These are phyloP conservation scores for Picochlorum costavermella DNA, from an alignment of 139 green algal genomes.

Conservation along the genomic window DNA sequence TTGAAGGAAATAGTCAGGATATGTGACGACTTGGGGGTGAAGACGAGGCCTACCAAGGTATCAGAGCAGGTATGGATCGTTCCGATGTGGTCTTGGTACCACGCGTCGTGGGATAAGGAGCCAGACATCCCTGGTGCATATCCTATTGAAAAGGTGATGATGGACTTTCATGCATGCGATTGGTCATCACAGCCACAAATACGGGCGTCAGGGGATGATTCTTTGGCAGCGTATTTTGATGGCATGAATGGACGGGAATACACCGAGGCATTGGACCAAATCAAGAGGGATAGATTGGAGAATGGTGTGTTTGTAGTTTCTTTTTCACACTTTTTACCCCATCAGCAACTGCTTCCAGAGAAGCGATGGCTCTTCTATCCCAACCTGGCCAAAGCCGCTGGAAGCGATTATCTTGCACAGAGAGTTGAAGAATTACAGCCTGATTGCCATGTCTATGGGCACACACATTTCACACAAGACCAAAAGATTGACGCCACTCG, in stretches of 20 bases:
- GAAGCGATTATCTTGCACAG: conserved; percentile 38
- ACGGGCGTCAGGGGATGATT: conserved; percentile 11
- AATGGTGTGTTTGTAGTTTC: conserved; percentile 26
- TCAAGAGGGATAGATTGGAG: conserved; percentile 6
- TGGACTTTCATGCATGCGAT: conserved; percentile 40
- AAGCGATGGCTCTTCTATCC: conserved; percentile 61
- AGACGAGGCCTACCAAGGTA: conserved; percentile 32
- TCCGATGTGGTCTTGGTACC: conserved; percentile 11
- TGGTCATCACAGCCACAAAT: conserved; percentile 22
- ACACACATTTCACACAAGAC: conserved; percentile 69
- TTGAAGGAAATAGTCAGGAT: conserved; percentile 36
- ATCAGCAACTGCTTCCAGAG: conserved; percentile 55
- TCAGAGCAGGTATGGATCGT: background rate
- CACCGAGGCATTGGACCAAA: conserved; percentile 6
- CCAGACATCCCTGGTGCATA: conserved; percentile 33
- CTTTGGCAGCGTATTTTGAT: conserved; percentile 40
- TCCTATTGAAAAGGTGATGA: conserved; percentile 32
- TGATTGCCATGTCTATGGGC: conserved; percentile 54
- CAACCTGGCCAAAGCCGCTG: conserved; percentile 58
- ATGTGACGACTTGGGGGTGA: conserved; percentile 44
- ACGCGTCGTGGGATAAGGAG: conserved; percentile 34
- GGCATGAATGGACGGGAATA: conserved; percentile 35
- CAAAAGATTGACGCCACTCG: conserved; percentile 27
- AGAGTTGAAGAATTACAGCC: conserved; percentile 38
- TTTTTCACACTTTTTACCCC: conserved; percentile 49